Percentiles rank a stretch among this genome's conserved stretches.
phyloP scores from a whole-genome alignment of 129 eudicot genomes.

The Tagetes erecta region DNA sequence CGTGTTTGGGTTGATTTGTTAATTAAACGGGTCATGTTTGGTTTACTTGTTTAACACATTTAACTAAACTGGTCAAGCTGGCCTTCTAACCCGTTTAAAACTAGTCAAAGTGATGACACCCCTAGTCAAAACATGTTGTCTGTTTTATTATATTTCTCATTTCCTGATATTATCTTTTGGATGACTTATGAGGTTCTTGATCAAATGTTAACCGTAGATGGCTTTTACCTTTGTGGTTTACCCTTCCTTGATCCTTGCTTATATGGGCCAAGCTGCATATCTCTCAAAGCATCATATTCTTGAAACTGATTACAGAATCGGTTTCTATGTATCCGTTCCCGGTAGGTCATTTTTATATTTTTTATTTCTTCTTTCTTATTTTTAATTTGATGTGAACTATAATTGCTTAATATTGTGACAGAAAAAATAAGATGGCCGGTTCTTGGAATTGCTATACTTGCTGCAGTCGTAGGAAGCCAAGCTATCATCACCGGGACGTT shows the following conservation, averaged over 20 bases:
- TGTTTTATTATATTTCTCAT: background rate
- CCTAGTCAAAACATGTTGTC: background rate
- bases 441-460: constrained; percentile 85
- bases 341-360: constrained; percentile 38
- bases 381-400: background rate
- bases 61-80: background rate
- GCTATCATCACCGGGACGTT: constrained; percentile 89
- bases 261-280: constrained; percentile 99
- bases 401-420: constrained; percentile 30
- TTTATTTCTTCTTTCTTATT: background rate
- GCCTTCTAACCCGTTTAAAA: background rate
- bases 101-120: background rate
- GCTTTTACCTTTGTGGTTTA: constrained; percentile 91
- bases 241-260: constrained; percentile 87
- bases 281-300: constrained; percentile 76
- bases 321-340: constrained; percentile 92
- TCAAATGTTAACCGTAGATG: constrained; percentile 47
- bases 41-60: no score
- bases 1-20: background rate
- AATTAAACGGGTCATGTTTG: background rate
- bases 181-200: constrained; percentile 1
- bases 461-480: constrained; percentile 95
- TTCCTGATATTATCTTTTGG: background rate
- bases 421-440: constrained; percentile 91
- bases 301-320: constrained; percentile 68